A percentile compares a stretch with the other conserved stretches of the same genome.
Evolutionary conservation across 164 flowering plant species (phyloP).

Genomic region (Macadamia integrifolia): DNA sequence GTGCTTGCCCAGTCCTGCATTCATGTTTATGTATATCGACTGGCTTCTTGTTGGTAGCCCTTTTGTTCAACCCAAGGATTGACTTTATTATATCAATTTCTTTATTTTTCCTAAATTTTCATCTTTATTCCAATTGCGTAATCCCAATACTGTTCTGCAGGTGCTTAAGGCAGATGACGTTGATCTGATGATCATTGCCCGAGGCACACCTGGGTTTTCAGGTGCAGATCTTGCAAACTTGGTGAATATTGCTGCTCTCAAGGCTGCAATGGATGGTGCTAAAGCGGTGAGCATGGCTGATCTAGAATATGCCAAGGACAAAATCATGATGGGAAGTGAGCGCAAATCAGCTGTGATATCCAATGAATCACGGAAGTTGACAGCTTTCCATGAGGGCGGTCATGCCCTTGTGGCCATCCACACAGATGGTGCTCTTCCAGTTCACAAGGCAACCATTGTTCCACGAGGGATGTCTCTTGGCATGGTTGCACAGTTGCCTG

Average conservation of each 20-base stretch:
- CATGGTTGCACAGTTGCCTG: slow-evolving; percentile 60
- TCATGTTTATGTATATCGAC: too few relatives aligned
- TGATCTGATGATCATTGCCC: slow-evolving; percentile 63
- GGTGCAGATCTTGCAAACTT: slow-evolving; percentile 74
- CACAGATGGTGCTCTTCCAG: slow-evolving; percentile 70
- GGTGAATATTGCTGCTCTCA: slow-evolving; percentile 62
- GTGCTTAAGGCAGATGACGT: slow-evolving; percentile 52
- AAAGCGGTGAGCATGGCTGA: slow-evolving; percentile 52
- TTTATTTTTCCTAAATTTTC: too few relatives aligned
- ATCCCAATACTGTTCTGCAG: too few relatives aligned
- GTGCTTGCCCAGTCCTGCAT: too few relatives aligned
- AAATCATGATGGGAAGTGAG: slow-evolving; percentile 60
- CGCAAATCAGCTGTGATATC: slow-evolving; percentile 44
- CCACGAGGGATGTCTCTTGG: slow-evolving; percentile 64
- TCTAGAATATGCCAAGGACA: slow-evolving; percentile 58
- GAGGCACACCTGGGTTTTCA: slow-evolving; percentile 65
- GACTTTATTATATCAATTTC: too few relatives aligned
- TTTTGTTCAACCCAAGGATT: too few relatives aligned
- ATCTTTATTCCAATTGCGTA: too few relatives aligned
- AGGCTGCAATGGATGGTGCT: slow-evolving; percentile 68
- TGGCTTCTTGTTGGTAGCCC: too few relatives aligned
- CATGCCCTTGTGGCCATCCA: slow-evolving; percentile 67
- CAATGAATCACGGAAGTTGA: slow-evolving; percentile 25
- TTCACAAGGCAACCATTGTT: slow-evolving; percentile 69
- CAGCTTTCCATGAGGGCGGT: slow-evolving; percentile 75